Base-by-base conservation (phyloP, 331 rosid genomes). In the Stylosanthes scabra region DNA sequence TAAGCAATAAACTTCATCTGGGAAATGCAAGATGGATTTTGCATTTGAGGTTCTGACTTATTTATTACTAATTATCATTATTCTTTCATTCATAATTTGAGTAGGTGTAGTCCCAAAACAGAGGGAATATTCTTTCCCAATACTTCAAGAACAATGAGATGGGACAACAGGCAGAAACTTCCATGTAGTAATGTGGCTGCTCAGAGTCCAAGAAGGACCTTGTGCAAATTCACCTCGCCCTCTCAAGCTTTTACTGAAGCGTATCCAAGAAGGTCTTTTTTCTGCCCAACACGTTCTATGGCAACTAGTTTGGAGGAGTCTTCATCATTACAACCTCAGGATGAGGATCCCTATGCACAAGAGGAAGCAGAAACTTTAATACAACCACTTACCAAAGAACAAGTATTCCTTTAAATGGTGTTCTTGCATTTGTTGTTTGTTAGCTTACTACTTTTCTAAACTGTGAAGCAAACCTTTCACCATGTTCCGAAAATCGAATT, bases 61-160 rank as follows among this genome's bases (percentile, higher is more conserved):
- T 52, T 6, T 25, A 11, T 59, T 66, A n/a, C 55, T 71, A 55
- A 71, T 20, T 41, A 46, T 64, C 54, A 7, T 1, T 54, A 56
- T 68, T 45, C 69, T 63, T 75, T 55, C 39, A 13, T 67, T n/a
- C n/a, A n/a, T n/a, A 69, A 63, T 81, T 78, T 78, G 58, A 71
- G 56, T 75, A 89, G 99, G 83, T 77, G 83, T 85, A 81, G 59
- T 81, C 86, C 81, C 42, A 82, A 81, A 65, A 76, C 86, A 65
- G 85, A 78, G 37, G 82, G 83, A 12, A 45, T 84, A 60, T 83
- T 82, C 80, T 66, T 74, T 71, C 70, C 86, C n/a, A 79, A 82
- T 71, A 65, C 29, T 66, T 74, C 77, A 71, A 87, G 79, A 76
- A 70, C 90, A 49, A 25, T 80, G 15, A 80, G 82, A 71, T 39